Conservation (phyloP, 2,329 filamentous ascomycete genomes). For the Fusarium fujikuroi region DNA sequence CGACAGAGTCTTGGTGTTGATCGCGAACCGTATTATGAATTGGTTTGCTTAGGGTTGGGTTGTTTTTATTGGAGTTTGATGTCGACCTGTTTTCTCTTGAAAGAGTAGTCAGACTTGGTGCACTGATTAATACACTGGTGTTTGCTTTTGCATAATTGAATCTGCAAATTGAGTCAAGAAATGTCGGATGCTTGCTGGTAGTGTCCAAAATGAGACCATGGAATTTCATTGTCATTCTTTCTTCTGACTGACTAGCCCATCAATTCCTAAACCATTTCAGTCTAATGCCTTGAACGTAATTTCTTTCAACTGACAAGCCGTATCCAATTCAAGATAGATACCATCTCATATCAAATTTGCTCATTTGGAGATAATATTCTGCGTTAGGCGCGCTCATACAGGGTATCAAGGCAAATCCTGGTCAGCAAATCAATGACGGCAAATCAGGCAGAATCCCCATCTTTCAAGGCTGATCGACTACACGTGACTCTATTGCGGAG, state of each 20-base stretch:
- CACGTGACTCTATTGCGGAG: background rate
- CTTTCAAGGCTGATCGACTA: background rate
- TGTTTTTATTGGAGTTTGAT: background rate
- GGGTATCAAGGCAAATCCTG: too few relatives aligned
- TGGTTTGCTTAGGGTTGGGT: rapidly evolving
- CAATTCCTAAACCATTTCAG: background rate
- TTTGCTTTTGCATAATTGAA: rapidly evolving
- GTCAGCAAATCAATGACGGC: background rate
- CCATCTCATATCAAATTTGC: too few relatives aligned
- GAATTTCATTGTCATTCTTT: background rate
- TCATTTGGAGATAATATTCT: background rate
- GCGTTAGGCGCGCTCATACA: background rate
- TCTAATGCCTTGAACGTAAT: background rate
- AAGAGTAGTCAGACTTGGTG: background rate
- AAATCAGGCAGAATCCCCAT: background rate
- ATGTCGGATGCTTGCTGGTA: too few relatives aligned
- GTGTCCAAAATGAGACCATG: background rate
- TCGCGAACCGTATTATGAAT: too few relatives aligned
- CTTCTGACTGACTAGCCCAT: background rate
- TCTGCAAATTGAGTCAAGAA: rapidly evolving
- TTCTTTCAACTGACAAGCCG: rapidly evolving
- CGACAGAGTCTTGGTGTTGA: too few relatives aligned
- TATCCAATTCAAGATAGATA: background rate
- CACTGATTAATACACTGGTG: rapidly evolving
- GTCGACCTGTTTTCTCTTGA: background rate